phyloP scores from a whole-genome alignment of 345 rosid species.

The Lumnitzera littorea region DNA sequence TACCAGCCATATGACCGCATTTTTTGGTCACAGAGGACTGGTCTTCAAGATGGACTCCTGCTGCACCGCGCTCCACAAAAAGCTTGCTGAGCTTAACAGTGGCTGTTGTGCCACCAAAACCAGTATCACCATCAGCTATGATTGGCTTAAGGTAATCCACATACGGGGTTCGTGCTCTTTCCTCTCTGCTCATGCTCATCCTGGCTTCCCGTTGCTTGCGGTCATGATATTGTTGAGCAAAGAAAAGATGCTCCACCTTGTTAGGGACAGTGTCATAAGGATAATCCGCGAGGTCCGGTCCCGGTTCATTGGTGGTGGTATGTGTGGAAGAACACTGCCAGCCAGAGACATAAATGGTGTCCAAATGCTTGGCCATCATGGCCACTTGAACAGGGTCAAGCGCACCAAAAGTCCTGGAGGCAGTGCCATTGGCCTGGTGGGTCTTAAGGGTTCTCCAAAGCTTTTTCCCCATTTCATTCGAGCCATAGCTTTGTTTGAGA shows the following conservation, averaged over 20 bases:
- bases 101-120: slow-evolving; percentile 90
- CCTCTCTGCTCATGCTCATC: slow-evolving; percentile 84
- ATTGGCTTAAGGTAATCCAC: slow-evolving; percentile 93
- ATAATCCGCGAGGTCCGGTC: slow-evolving; percentile 96
- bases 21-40: slow-evolving; percentile 92
- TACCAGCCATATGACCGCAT: slow-evolving; percentile 97
- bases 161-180: slow-evolving; percentile 70
- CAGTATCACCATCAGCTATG: slow-evolving; percentile 95
- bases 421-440: slow-evolving; percentile 82
- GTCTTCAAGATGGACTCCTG: slow-evolving; percentile 93
- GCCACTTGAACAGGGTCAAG: slow-evolving; percentile 92
- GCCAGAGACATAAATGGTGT: slow-evolving; percentile 86
- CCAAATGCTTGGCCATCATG: slow-evolving; percentile 95
- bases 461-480: slow-evolving; percentile 85
- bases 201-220: slow-evolving; percentile 87
- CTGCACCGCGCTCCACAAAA: slow-evolving; percentile 91
- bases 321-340: slow-evolving; percentile 99
- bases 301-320: slow-evolving; percentile 85
- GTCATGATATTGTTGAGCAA: slow-evolving; percentile 94
- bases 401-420: slow-evolving; percentile 91
- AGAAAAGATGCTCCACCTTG: slow-evolving; percentile 91
- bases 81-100: slow-evolving; percentile 96
- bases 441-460: slow-evolving; percentile 85
- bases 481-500: slow-evolving; percentile 72
- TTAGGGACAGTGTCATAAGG: slow-evolving; percentile 95